Evolutionary conservation across 257 asterid genomes (phyloP).

Genomic region (Datura wrightii): DNA sequence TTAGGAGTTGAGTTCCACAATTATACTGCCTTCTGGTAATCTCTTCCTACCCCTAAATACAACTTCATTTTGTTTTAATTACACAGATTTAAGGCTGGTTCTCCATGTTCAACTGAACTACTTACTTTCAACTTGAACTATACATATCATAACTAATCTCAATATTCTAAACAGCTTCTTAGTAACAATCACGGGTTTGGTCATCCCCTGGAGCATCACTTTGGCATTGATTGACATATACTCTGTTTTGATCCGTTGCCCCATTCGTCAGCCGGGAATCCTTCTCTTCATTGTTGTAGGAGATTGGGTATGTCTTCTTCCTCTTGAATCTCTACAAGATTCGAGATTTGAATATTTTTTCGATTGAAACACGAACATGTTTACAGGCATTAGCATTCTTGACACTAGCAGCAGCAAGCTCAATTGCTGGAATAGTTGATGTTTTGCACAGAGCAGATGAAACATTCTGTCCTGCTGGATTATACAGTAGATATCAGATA

Average conservation of each 20-base stretch:
- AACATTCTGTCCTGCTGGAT: constrained; percentile 60
- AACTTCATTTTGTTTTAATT: not conserved
- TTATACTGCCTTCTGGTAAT: constrained; percentile 82
- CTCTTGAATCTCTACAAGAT: constrained; percentile 6
- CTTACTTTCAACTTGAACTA: no score
- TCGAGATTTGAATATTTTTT: not conserved
- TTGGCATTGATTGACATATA: constrained; percentile 69
- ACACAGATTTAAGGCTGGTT: not conserved
- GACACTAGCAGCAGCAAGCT: constrained; percentile 74
- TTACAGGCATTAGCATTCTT: constrained; percentile 64
- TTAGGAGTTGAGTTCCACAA: constrained; percentile 69
- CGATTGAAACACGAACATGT: not conserved
- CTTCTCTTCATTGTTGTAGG: constrained; percentile 63
- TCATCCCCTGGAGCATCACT: constrained; percentile 83
- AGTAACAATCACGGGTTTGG: constrained; percentile 78
- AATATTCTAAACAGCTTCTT: constrained; percentile 51
- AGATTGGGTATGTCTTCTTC: constrained; percentile 64
- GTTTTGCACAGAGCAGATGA: constrained; percentile 61
- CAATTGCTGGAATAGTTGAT: constrained; percentile 66
- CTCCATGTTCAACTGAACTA: not conserved
- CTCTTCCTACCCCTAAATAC: not conserved
- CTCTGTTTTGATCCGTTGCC: constrained; percentile 56
- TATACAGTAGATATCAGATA: constrained; percentile 60
- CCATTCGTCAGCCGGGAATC: constrained; percentile 57
- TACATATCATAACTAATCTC: no score